A percentile compares a stretch with the other conserved stretches of the same genome.
Conservation (phyloP, 2,329 filamentous ascomycete species). For the Clathrospora elynae region DNA sequence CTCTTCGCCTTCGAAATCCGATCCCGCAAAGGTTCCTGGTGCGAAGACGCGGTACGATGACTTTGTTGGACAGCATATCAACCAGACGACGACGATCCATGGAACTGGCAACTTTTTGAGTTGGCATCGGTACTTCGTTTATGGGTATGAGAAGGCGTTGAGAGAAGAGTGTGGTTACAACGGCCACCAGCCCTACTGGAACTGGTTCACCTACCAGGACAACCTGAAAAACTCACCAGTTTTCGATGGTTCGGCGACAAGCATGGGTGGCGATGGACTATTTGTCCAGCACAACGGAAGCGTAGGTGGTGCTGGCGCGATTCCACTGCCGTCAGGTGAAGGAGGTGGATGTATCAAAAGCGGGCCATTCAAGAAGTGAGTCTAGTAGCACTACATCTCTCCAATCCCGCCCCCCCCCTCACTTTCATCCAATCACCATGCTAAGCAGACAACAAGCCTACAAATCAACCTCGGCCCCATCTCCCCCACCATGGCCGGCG, state of each 20-base stretch:
- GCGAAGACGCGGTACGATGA: constrained; percentile 35
- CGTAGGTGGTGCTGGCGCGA: constrained; percentile 18
- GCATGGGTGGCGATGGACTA: constrained; percentile 42
- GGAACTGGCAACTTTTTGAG: constrained; percentile 27
- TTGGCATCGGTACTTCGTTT: constrained; percentile 48
- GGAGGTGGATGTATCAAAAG: constrained; percentile 32
- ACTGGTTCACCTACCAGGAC: constrained; percentile 48
- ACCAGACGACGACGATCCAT: constrained; percentile 25
- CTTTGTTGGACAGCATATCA: constrained; percentile 33
- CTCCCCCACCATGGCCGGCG: constrained; percentile 13
- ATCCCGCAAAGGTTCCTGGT: constrained; percentile 20
- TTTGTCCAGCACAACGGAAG: constrained; percentile 16
- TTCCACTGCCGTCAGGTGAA: constrained; percentile 13
- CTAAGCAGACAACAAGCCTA: constrained; percentile 9
- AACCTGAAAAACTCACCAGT: constrained; percentile 37
- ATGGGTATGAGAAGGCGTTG: constrained; percentile 46
- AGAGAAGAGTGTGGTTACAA: constrained; percentile 48
- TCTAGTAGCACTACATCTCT: too few relatives aligned
- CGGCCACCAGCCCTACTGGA: constrained; percentile 53
- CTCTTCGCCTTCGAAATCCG: constrained; percentile 18
- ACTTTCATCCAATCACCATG: neutral
- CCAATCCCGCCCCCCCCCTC: neutral
- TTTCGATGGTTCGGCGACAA: constrained; percentile 37
- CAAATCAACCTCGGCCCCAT: constrained; percentile 34
- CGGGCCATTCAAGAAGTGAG: constrained; percentile 38